Base-by-base conservation (phyloP, 2,329 filamentous ascomycete species). In the Elsinoe fawcettii region DNA sequence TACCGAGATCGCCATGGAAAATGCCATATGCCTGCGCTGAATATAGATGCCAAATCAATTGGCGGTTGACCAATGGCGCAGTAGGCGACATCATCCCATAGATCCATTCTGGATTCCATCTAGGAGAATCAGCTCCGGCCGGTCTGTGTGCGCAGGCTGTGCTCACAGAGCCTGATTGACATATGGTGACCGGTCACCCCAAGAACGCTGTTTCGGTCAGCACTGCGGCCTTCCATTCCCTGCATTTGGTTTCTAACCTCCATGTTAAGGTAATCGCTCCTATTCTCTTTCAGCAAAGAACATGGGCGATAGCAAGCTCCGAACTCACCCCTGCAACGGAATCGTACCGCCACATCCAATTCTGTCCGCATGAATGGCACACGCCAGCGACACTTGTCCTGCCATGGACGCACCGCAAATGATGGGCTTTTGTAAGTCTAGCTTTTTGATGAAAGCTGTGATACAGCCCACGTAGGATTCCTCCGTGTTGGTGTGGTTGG, bases 401-500 rank as follows among this genome's bases (percentile, higher is more conserved):
- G 75, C 75, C 75, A 78, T 78, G n/a, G 71, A 73, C 2, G 75
- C 75, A 55, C 75, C 75, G 56, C 75, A 78, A 32, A 78, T 71
- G 57, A 77, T 77, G 1, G 75, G 74, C 61, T 73, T 73, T 36
- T 73, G 68, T 20, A 78, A 62, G 3, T 69, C 67, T 9, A 78
- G 62, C 1, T 68, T 69, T 60, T 75, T 75, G 43, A 77, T 69
- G 27, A 77, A 70, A 2, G 72, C 71, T 0, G 70, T 68, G 55
- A 77, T 76, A 56, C 73, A 73, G 5, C 73, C 74, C 2, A 77
- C 69, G 55, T 77, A 77, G 39, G 70, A 41, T 22, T 55, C 27
- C 22, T 77, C 75, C 16, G 70, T 77, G 55, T 74, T 77, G 30
- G 74, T 77, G 62, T 78, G 74, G n/a, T 69, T 71, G 5, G 75